Base-by-base conservation (phyloP, 306 rosid species). In the Echinosophora koreensis region DNA sequence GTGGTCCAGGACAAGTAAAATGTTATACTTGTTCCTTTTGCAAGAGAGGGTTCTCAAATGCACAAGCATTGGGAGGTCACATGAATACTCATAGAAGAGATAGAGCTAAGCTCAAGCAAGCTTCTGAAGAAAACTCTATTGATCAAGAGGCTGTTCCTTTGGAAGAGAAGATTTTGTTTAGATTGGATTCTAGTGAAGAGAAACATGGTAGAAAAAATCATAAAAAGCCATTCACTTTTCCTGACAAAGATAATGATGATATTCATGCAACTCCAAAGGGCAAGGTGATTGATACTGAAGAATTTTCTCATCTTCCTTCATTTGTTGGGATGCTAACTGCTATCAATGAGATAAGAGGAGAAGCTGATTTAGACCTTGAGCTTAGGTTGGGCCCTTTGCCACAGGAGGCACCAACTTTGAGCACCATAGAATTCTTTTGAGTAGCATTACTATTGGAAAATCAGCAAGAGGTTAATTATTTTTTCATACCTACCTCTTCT, bases 41-140 rank as follows among this genome's bases (percentile, higher is more conserved):
- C 86, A 71, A 70, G 79, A 87, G 87, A 78, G 93, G 91, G 0
- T 92, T 92, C 68, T 87, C 93, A 30, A 90, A 89, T 67, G 97
- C 97, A 22, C 97, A 92, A 28, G 97, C 97, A 17, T 87, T 92
- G 6, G 96, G 97, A 7, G 97, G 94, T 46, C 97, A 91, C 81
- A 91, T 91, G 97, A 91, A 91, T 52, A 87, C 88, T 39, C 97
- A 92, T 56, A 80, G 97, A 77, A 87, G 87, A 84, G 96, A 90
- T 18, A 86, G 90, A 67, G 97, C 93, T 12, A 80, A 72, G 46
- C 84, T 92, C 46, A 87, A 82, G 41, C 97, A 90, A 77, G 81
- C 84, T 11, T 80, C 81, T 7, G 92, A 88, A 41, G 89, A 89
- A 56, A 86, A 66, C 41, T 57, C 71, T 3, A 16, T 7, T 32